Evolutionary conservation across 441 rosid species (phyloP).

Genomic region (Populus hybrid): DNA sequence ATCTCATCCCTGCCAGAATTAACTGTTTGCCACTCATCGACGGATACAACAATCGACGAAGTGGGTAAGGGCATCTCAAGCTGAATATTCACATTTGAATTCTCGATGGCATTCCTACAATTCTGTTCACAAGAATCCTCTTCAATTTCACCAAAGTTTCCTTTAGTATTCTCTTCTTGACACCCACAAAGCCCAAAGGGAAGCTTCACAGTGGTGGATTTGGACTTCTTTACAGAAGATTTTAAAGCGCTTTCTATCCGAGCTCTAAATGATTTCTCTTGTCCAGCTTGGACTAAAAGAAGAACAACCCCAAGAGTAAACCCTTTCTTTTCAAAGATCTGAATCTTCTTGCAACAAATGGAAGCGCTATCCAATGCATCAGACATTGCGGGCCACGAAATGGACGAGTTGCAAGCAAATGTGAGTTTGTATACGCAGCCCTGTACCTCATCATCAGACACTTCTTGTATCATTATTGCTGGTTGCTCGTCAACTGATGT

Average conservation of each 20-base stretch:
- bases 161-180: conserved; percentile 71
- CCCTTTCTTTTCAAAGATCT: conserved; percentile 91
- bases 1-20: conserved; percentile 64
- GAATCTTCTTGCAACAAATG: conserved; percentile 74
- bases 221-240: conserved; percentile 62
- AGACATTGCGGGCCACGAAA: conserved; percentile 81
- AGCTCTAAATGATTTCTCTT: conserved; percentile 50
- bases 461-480: conserved; percentile 69
- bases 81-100: conserved; percentile 43
- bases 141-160: conserved; percentile 59
- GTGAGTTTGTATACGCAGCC: conserved; percentile 66
- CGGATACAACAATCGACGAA: conserved; percentile 57
- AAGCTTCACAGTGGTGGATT: conserved; percentile 62
- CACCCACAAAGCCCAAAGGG: conserved; percentile 95
- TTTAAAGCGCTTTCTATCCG: conserved; percentile 24
- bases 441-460: conserved; percentile 48
- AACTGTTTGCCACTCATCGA: conserved; percentile 90
- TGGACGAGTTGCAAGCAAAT: conserved; percentile 69
- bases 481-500: conserved; percentile 75
- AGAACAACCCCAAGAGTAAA: conserved; percentile 74
- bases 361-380: conserved; percentile 70
- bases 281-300: conserved; percentile 62
- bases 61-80: conserved; percentile 69
- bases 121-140: conserved; percentile 56
- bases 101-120: conserved; percentile 47